Percentiles rank a stretch among this genome's conserved stretches.
Conservation (phyloP, 768 basidiomycete species). For the Boletus subparvulus region DNA sequence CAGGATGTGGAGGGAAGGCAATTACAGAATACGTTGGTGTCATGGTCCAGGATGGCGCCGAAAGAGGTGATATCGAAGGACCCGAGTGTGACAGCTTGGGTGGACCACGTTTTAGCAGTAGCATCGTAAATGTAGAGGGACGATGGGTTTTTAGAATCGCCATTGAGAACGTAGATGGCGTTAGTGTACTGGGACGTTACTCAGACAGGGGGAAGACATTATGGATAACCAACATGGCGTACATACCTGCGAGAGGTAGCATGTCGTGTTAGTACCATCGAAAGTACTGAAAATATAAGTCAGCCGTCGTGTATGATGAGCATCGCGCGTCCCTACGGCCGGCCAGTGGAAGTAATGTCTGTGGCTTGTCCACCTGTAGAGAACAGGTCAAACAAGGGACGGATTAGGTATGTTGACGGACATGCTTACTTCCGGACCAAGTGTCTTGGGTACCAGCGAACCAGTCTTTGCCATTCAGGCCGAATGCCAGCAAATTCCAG, state of each 20-base stretch:
- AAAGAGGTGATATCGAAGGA: conserved; percentile 65
- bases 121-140: conserved; percentile 83
- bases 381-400: background rate
- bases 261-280: conserved; percentile 59
- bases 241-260: conserved; percentile 55
- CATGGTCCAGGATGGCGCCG: conserved; percentile 83
- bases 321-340: conserved; percentile 60
- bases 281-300: conserved; percentile 50
- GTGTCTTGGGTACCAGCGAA: conserved; percentile 67
- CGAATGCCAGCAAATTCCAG: conserved; percentile 88
- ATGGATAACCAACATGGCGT: background rate
- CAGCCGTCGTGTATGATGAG: background rate
- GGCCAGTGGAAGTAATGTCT: conserved; percentile 69
- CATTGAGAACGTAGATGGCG: conserved; percentile 82
- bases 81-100: conserved; percentile 56
- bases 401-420: background rate
- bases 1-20: background rate
- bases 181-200: conserved; percentile 63
- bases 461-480: conserved; percentile 82
- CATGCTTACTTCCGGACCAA: conserved; percentile 58
- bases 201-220: conserved; percentile 1
- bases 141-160: conserved; percentile 69
- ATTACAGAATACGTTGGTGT: conserved; percentile 87
- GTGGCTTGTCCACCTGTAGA: conserved; percentile 40
- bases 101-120: conserved; percentile 70